Conservation (phyloP, 768 basidiomycete species). For the Tylopilus balloui region DNA sequence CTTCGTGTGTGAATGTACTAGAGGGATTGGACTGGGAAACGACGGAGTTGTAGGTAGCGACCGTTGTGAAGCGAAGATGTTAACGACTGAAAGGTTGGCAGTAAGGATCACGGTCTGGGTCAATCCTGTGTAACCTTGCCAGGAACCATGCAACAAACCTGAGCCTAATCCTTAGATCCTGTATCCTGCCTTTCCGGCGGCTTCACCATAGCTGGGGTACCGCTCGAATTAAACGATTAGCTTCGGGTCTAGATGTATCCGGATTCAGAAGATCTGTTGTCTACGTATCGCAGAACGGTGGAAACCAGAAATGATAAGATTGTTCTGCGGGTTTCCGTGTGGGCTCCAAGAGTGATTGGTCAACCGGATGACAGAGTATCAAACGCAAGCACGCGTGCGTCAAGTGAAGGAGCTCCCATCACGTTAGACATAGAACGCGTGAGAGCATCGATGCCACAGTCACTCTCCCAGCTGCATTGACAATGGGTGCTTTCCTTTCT, state of each 20-base stretch:
- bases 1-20: slow-evolving; percentile 6
- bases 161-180: slow-evolving; percentile 14
- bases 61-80: slow-evolving; percentile 6
- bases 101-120: neutral
- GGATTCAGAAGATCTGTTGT: neutral
- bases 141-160: slow-evolving; percentile 10
- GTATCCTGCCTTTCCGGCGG: neutral
- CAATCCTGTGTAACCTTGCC: neutral
- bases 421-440: slow-evolving; percentile 10
- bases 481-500: neutral
- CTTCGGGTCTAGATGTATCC: slow-evolving; percentile 1
- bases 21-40: neutral
- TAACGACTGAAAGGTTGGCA: neutral
- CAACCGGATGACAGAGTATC: slow-evolving; percentile 2
- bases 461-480: neutral
- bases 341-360: neutral
- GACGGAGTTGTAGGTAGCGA: neutral
- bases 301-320: neutral
- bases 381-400: neutral
- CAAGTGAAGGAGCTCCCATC: neutral
- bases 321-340: neutral
- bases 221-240: neutral
- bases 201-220: slow-evolving; percentile 7
- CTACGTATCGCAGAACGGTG: slow-evolving; percentile 5
- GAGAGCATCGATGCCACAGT: slow-evolving; percentile 1